Evolutionary conservation across 352 stramenopile species (phyloP), one percentile per base, ranked within the genome.

Genomic region (Pseudoperonospora humuli): DNA sequence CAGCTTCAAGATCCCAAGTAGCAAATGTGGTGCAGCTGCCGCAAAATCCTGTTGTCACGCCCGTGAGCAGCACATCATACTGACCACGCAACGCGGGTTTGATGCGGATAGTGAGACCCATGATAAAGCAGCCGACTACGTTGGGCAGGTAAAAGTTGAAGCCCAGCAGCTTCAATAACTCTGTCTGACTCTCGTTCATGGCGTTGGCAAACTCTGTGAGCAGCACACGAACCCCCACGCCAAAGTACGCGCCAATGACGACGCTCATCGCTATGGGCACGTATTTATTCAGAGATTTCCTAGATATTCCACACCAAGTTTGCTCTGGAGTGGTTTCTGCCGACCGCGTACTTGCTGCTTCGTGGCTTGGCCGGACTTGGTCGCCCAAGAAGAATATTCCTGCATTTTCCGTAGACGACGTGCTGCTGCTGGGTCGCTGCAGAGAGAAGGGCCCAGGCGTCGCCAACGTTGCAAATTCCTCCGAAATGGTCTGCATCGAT

Each of bases 11-110:
- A 25, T 81, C 67, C 73, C 73, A 85, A 19, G 62, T 75, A 21
- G 73, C 62, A 29, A 85, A 85, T 3, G 73, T 83, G 20, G 73
- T 85, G 46, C 70, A 83, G 49, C 57, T 75, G 39, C 73, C 73
- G 46, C 73, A 85, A 24, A 85, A 85, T 8, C 73, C 73, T n/a
- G 73, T 83, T 9, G 67, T 83, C 34, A 85, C 28, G 15, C 69
- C 70, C 7, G 62, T 74, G 14, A 80, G 52, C 24, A 78, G 55
- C 39, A 69, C 61, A 3, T 69, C 57, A 21, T 76, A 78, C 35
- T 77, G 60, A 1, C 63, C 57, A 3, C 57, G 59, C 15, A 81
- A 39, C 13, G 79, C 56, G n/a, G 63, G 57, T 45, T 69, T 76
- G 26, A 61, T 58, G 7, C 70, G 45, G 9, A 51, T 67, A 0